Evolutionary conservation across 75 land plant genomes (phyloP).

Genomic region (Pseudotsuga menziesii): DNA sequence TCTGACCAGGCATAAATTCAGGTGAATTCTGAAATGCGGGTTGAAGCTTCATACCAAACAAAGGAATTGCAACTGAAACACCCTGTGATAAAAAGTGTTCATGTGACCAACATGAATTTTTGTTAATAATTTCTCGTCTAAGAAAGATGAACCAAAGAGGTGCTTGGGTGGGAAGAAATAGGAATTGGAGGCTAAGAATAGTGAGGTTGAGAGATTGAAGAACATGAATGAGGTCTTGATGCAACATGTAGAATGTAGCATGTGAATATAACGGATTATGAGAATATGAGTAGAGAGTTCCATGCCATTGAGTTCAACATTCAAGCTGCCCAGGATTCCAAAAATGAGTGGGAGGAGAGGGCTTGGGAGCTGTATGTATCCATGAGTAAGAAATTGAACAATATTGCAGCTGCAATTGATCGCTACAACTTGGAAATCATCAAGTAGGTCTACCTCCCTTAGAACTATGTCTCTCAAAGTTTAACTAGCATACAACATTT

Average conservation of each 20-base stretch:
- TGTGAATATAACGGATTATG: conserved; percentile 61
- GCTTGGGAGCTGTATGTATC: conserved; percentile 51
- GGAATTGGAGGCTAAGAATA: conserved; percentile 39
- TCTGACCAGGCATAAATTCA: too few relatives aligned
- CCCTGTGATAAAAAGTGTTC: too few relatives aligned
- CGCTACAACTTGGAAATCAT: conserved; percentile 55
- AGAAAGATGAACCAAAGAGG: conserved; percentile 35
- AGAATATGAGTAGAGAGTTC: conserved; percentile 78
- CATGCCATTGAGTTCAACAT: conserved; percentile 54
- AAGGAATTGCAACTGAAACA: too few relatives aligned
- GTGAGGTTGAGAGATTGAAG: conserved; percentile 29
- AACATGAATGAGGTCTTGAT: conserved; percentile 60
- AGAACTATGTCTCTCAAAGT: too few relatives aligned
- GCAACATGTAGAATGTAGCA: conserved; percentile 46
- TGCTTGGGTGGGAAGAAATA: conserved; percentile 44
- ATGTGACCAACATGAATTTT: too few relatives aligned
- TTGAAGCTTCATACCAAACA: too few relatives aligned
- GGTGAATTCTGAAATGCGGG: too few relatives aligned
- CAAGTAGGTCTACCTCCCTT: too few relatives aligned
- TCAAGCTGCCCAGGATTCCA: conserved; percentile 31
- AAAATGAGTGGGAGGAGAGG: conserved; percentile 61
- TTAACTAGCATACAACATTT: too few relatives aligned
- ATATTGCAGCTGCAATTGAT: conserved; percentile 40
- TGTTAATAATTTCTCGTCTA: too few relatives aligned
- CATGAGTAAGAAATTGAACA: conserved; percentile 34